Base-by-base conservation (phyloP, 2,329 filamentous ascomycete genomes). In the Fusarium papillatum region DNA sequence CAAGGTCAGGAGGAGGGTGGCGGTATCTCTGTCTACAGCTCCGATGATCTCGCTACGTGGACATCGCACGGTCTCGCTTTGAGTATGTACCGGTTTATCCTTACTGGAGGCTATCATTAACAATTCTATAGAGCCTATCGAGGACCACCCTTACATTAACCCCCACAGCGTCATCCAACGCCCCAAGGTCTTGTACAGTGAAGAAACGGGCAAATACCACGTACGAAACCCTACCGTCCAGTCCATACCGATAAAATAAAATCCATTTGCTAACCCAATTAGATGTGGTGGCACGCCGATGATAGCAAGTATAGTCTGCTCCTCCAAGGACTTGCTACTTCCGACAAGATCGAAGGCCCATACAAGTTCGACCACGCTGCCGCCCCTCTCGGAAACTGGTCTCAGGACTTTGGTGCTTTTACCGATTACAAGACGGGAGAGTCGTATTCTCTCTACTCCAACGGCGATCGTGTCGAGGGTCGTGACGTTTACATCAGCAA, bases 251-350 rank as follows among this genome's bases (percentile, higher is more conserved):
- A n/a, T n/a, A n/a, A n/a, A n/a, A n/a, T n/a, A n/a, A n/a, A n/a
- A n/a, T n/a, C 7, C 19, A 14, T 2, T 57, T 38, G 3, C 63
- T 81, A 11, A 77, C 14, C 0, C 2, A 1, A 14, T 64, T 82
- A 90, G 80, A 89, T 90, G 88, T 89, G 88, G 86, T 92, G 90
- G 90, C 90, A 92, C 71, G 90, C 90, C 36, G 90, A 91, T 71
- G 90, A 92, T 71, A 85, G 85, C 9, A 88, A 85, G 0, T 92
- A 92, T 71, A 88, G 88, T 11, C 85, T 87, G 74, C 85, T 91
- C 0, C 85, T 91, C 0, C 90, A 92, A 80, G 90, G 90, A 1
- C 83, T 91, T 39, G 90, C 90, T 5, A 87, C 86, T 2, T 85
- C 89, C 0, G 86, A 89, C 66, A 87, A 85, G 34, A 87, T 90